phyloP scores from a whole-genome alignment of 805 yeast genomes.

The Tetrapisispora arboricola region DNA sequence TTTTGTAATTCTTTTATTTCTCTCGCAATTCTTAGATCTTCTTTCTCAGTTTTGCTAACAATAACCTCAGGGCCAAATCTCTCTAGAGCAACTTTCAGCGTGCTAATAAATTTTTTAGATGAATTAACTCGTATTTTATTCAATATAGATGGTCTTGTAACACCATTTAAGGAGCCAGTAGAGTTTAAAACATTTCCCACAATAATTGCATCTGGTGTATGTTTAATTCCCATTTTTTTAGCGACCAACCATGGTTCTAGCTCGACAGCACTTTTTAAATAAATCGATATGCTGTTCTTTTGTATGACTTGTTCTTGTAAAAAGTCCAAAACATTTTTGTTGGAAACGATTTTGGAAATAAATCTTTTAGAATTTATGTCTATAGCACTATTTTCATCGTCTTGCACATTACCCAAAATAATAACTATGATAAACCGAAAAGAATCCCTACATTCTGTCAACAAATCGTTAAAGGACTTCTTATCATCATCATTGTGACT shows the following conservation, averaged over 20 bases:
- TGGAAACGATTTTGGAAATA: conserved; percentile 37
- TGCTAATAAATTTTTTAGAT: conserved; percentile 27
- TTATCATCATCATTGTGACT: conserved; percentile 4
- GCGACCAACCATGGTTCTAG: conserved; percentile 63
- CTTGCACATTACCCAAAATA: conserved; percentile 34
- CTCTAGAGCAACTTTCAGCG: conserved; percentile 35
- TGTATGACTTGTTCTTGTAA: conserved; percentile 32
- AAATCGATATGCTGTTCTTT: conserved; percentile 32
- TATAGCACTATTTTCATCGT: neutral
- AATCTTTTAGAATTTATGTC: conserved; percentile 31
- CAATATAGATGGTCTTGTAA: conserved; percentile 29
- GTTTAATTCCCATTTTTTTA: conserved; percentile 39
- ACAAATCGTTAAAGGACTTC: conserved; percentile 35
- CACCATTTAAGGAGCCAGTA: conserved; percentile 22
- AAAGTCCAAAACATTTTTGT: conserved; percentile 33
- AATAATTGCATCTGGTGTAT: conserved; percentile 46
- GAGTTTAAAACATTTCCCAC: conserved; percentile 49
- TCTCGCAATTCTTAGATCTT: conserved; percentile 49
- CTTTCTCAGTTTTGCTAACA: conserved; percentile 48
- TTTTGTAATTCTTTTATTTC: conserved; percentile 56
- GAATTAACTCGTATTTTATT: conserved; percentile 25
- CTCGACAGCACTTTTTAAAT: conserved; percentile 53
- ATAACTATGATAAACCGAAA: conserved; percentile 45
- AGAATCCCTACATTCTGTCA: conserved; percentile 30
- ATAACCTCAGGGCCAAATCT: conserved; percentile 52